Base-by-base conservation (phyloP, 306 rosid genomes). In the Phaseolus lunatus region DNA sequence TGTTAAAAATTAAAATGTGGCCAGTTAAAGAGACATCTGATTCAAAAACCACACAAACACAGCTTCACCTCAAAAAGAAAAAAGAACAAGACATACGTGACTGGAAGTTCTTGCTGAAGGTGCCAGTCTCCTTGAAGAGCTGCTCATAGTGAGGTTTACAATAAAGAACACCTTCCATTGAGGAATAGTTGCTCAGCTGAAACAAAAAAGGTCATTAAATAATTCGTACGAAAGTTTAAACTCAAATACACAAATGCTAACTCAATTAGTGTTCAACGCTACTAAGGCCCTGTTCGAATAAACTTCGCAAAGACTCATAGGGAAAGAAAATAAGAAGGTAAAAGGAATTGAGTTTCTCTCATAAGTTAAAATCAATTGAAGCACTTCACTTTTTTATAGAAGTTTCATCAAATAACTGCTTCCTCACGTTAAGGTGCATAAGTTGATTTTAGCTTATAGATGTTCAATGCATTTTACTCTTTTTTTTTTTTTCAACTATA, bases 61-160 rank as follows among this genome's bases (percentile, higher is more conserved):
- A 77, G 72, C 23, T 52, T 76, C 61, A 75, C 54, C 12, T 75
- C 54, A 9, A 81, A 73, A 67, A 44, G 9, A 81, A 78, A 27
- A n/a, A 75, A 72, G 56, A 80, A 75, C 31, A 82, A 77, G 43
- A 71, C 96, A 56, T 91, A 94, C 98, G 85, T 13, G 97, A 90
- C 86, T 83, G 91, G 78, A 94, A 94, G 81, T 90, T 94, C 88
- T 91, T 94, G 87, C 75, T 88, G 90, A 91, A 91, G 71, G 64
- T 90, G 10, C 98, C 97, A 2, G 88, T 71, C 87, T 91, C 98
- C 86, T 91, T 94, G 88, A 94, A 91, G 65, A 94, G 98, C 88
- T 91, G 98, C 86, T 94, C 98, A 68, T 88, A 93, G 78, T 93
- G 98, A 82, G 97, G 97, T 86, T 91, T 93, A 62, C 97, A 93